Evolutionary conservation across 257 asterid species (phyloP), one percentile per base, ranked within the genome.

Genomic region (Cynanchum wilfordii): DNA sequence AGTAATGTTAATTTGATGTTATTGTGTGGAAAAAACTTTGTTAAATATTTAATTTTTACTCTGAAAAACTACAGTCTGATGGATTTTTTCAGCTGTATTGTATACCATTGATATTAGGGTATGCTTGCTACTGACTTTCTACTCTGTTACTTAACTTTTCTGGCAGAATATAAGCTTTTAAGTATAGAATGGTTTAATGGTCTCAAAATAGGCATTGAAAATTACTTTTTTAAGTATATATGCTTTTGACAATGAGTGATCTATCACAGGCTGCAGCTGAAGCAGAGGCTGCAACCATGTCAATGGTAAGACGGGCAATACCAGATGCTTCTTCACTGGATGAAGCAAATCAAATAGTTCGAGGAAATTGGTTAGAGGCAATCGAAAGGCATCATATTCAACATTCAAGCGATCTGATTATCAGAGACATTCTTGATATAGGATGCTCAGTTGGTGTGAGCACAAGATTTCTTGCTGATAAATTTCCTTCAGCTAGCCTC

Each of bases 401-500:
- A 70, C 77, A 85, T 81, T 87, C 97, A 22, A 73, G 78, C 78
- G 80, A 66, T 66, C 71, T 78, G 11, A 54, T 57, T 66, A 75
- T 93, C 49, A 55, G 75, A 45, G 90, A 91, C 72, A 81, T 91
- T 83, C 89, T 93, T 52, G 97, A 91, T 76, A 85, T 91, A 69
- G 98, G 98, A 79, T 93, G 98, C 80, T 93, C 98, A 3, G 92
- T 87, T 79, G 98, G 98, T 67, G 90, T 93, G 71, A 89, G 97
- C 92, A 89, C 98, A 8, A 79, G 88, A 75, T 89, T 29, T 81
- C 87, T 93, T 75, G 88, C 96, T 25, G 84, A 87, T 64, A 88
- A 82, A 75, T 93, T 82, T 76, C 84, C 94, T 60, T 84, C 87
- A 33, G 96, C 97, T 67, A 86, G 81, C 71, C 75, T 89, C 69